These are phyloP conservation scores for Fusarium mangiferae DNA, from an alignment of 2,329 filamentous ascomycete species.

Conservation along the genomic window DNA sequence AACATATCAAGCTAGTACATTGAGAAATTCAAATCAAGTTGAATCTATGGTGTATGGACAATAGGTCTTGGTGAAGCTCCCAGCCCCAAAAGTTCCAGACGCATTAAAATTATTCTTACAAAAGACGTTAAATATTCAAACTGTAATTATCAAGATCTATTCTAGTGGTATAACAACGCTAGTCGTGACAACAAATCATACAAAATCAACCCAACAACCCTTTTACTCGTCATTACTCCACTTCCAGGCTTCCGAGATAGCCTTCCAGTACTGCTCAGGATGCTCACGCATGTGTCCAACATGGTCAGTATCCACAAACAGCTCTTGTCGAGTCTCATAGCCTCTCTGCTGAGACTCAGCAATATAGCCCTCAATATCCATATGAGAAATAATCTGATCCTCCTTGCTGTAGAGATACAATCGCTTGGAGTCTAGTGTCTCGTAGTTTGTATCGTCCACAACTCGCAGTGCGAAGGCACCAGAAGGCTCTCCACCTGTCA, in stretches of 20 bases:
- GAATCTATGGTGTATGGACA: background rate
- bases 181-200: conserved; percentile 1
- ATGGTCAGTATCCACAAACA: conserved; percentile 68
- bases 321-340: conserved; percentile 59
- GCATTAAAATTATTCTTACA: background rate
- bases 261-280: conserved; percentile 67
- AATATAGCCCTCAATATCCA: conserved; percentile 66
- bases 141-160: background rate
- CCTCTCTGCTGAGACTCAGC: conserved; percentile 59
- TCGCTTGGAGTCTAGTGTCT: conserved; percentile 53
- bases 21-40: background rate
- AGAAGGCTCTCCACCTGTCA: conserved; percentile 53
- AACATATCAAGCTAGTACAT: background rate
- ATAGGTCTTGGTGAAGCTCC: background rate
- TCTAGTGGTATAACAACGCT: conserved; percentile 21
- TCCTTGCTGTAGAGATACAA: conserved; percentile 69
- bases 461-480: conserved; percentile 52
- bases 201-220: background rate
- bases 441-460: conserved; percentile 51
- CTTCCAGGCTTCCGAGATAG: conserved; percentile 49
- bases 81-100: rapidly evolving
- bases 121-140: background rate
- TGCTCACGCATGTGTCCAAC: conserved; percentile 70
- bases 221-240: conserved; percentile 22
- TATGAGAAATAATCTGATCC: conserved; percentile 65